These are phyloP conservation scores for Capronia americana DNA, from an alignment of 2,329 filamentous ascomycete species.

Conservation along the genomic window DNA sequence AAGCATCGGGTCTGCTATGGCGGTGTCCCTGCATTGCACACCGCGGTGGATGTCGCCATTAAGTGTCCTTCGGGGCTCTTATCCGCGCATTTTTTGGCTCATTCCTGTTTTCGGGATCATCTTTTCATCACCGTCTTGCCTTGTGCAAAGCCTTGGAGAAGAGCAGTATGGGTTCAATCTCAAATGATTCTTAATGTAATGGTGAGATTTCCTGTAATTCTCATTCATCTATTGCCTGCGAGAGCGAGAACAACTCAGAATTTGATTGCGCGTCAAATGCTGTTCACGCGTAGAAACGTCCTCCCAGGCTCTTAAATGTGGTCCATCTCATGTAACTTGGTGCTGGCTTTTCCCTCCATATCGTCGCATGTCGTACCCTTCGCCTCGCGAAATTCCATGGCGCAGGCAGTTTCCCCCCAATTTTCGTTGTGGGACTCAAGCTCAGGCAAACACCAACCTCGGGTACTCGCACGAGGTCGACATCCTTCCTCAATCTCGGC, in stretches of 20 bases:
- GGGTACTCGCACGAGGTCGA: background rate
- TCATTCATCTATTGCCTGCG: background rate
- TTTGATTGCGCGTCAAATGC: background rate
- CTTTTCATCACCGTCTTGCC: conserved; percentile 41
- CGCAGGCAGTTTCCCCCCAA: background rate
- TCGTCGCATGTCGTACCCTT: background rate
- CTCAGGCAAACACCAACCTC: background rate
- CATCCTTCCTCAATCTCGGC: background rate
- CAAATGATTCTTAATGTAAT: background rate
- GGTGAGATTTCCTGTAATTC: background rate
- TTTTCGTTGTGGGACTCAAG: background rate
- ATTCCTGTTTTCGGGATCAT: conserved; percentile 10
- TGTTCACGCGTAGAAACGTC: background rate
- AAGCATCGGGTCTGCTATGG: conserved; percentile 39
- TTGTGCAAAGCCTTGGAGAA: conserved; percentile 40
- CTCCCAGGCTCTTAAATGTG: background rate
- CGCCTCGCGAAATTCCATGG: background rate
- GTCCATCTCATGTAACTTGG: background rate
- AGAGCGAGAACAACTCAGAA: background rate
- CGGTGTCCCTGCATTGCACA: conserved; percentile 42
- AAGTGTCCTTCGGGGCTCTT: conserved; percentile 42
- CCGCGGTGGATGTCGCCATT: conserved; percentile 38
- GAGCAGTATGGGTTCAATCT: conserved; percentile 20
- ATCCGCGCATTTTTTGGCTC: conserved; percentile 42
- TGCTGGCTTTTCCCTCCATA: background rate